phyloP scores from a whole-genome alignment of 2,329 filamentous ascomycete genomes.

The Talaromyces verruculosus region DNA sequence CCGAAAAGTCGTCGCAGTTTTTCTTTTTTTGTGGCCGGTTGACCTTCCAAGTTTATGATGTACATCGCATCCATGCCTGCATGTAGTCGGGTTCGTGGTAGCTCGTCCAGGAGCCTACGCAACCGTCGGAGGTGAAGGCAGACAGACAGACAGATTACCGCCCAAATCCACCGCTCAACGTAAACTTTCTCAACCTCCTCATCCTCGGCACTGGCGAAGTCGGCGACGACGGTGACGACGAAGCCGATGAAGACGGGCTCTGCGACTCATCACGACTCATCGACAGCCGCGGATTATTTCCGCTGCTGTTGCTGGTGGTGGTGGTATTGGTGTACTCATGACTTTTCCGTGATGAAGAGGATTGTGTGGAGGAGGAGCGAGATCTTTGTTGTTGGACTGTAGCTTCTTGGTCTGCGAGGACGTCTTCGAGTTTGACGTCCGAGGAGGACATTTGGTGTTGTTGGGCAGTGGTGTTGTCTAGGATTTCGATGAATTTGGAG shows the following conservation, averaged over 20 bases:
- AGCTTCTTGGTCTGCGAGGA: slow-evolving; percentile 43
- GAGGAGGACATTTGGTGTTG: slow-evolving; percentile 39
- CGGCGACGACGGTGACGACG: neutral
- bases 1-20: neutral
- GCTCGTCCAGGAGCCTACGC: slow-evolving; percentile 7
- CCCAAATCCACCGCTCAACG: neutral
- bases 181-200: neutral
- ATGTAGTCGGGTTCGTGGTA: neutral
- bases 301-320: neutral
- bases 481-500: slow-evolving; percentile 47
- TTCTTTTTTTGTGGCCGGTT: neutral
- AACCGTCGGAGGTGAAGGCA: too few species aligned
- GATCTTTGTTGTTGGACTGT: slow-evolving; percentile 31
- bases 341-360: slow-evolving; percentile 32
- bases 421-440: slow-evolving; percentile 47
- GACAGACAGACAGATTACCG: neutral
- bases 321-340: neutral
- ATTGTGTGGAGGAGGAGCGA: slow-evolving; percentile 39
- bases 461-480: slow-evolving; percentile 31
- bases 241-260: slow-evolving; percentile 5
- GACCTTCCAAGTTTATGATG: neutral
- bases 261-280: slow-evolving; percentile 7
- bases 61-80: neutral
- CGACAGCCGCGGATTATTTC: neutral
- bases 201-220: neutral